phyloP scores from a whole-genome alignment of 2,329 filamentous ascomycete species.

The Diplocarpon mali region DNA sequence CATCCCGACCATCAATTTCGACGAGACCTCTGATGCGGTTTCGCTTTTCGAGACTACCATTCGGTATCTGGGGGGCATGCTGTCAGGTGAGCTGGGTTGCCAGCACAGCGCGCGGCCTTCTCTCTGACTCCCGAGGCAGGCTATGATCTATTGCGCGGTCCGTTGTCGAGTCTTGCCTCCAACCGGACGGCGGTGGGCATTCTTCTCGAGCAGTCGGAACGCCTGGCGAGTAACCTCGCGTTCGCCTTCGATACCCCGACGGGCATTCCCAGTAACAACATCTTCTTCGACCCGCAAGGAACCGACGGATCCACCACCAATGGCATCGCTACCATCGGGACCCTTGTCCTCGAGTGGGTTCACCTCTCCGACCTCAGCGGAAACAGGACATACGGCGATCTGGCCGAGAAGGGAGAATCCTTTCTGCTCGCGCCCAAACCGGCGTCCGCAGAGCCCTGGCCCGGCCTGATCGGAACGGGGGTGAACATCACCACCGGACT shows the following conservation, averaged over 20 bases:
- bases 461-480: slow-evolving; percentile 60
- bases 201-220: slow-evolving; percentile 55
- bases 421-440: slow-evolving; percentile 61
- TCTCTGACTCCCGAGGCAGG: slow-evolving; percentile 29
- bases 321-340: slow-evolving; percentile 66
- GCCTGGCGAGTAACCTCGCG: slow-evolving; percentile 60
- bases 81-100: slow-evolving; percentile 49
- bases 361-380: slow-evolving; percentile 66
- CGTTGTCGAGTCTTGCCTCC: slow-evolving; percentile 40
- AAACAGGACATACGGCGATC: slow-evolving; percentile 50
- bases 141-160: slow-evolving; percentile 63
- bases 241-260: slow-evolving; percentile 68
- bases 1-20: slow-evolving; percentile 62
- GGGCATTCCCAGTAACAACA: slow-evolving; percentile 61
- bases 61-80: slow-evolving; percentile 69
- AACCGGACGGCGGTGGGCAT: slow-evolving; percentile 36
- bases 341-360: slow-evolving; percentile 75
- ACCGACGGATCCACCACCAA: slow-evolving; percentile 46
- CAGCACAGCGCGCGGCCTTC: not conserved
- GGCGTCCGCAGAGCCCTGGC: slow-evolving; percentile 55
- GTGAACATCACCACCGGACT: slow-evolving; percentile 53
- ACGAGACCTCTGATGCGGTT: slow-evolving; percentile 44
- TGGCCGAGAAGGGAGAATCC: slow-evolving; percentile 56
- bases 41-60: slow-evolving; percentile 88
- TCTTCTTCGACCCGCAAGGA: slow-evolving; percentile 46